Conservation (phyloP, 1,139 yeast species). For the Kodamaea fungicola region DNA sequence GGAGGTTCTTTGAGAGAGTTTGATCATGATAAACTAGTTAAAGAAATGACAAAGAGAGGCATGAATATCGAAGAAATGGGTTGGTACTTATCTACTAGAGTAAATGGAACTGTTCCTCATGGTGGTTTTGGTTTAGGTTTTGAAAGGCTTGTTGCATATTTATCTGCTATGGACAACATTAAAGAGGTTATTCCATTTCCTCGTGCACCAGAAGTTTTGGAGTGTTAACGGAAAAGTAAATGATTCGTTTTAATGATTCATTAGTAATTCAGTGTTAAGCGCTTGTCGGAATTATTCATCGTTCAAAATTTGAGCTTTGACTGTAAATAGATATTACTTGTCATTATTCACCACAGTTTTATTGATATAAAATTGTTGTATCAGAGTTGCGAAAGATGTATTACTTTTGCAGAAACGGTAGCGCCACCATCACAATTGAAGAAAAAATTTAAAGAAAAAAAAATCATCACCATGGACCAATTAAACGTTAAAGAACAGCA, state of each 20-base stretch:
- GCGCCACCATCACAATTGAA: neutral
- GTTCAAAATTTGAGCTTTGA: too few species aligned
- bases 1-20: conserved; percentile 95
- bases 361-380: too few species aligned
- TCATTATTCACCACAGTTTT: too few species aligned
- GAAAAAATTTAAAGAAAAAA: conserved; percentile 4
- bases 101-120: conserved; percentile 83
- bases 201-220: conserved; percentile 35
- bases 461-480: conserved; percentile 56
- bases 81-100: conserved; percentile 79
- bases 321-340: too few species aligned
- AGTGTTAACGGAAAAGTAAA: conserved; percentile 19
- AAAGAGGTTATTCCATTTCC: conserved; percentile 89
- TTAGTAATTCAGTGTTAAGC: too few species aligned
- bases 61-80: conserved; percentile 61
- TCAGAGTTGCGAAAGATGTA: too few species aligned
- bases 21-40: conserved; percentile 41
- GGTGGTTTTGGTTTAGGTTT: conserved; percentile 98
- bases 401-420: too few species aligned
- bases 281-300: too few species aligned
- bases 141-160: conserved; percentile 75
- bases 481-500: conserved; percentile 91
- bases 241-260: too few species aligned
- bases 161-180: conserved; percentile 71
- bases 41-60: conserved; percentile 47